Evolutionary conservation across 2,329 filamentous ascomycete species (phyloP).

Genomic region (Colletotrichum horii): DNA sequence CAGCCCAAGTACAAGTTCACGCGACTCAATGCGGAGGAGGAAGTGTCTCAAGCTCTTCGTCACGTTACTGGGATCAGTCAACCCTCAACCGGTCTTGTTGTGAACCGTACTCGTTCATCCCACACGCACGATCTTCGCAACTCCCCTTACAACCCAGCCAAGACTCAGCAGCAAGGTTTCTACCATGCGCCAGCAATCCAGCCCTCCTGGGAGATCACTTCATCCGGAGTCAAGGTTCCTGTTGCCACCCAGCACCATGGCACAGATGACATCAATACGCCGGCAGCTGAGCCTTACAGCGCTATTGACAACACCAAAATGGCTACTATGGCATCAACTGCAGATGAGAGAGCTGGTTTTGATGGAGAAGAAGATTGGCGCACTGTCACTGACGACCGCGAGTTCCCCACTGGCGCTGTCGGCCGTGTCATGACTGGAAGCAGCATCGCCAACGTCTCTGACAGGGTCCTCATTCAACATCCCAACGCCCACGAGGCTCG

Average conservation of each 20-base stretch:
- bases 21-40: constrained; percentile 10
- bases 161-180: neutral
- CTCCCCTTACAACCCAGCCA: neutral
- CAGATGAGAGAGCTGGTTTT: neutral
- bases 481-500: neutral
- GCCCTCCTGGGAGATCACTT: constrained; percentile 4
- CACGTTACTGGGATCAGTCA: constrained; percentile 12
- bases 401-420: neutral
- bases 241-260: neutral
- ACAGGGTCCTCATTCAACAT: neutral
- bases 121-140: neutral
- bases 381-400: constrained; percentile 19
- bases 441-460: constrained; percentile 23
- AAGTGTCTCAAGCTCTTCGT: constrained; percentile 19
- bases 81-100: constrained; percentile 17
- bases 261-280: neutral
- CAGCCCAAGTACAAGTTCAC: neutral
- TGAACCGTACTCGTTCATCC: neutral
- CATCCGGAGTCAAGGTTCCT: constrained; percentile 13
- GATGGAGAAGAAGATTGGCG: constrained; percentile 21
- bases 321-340: neutral
- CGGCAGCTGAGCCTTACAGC: neutral
- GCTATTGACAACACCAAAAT: neutral
- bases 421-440: constrained; percentile 21
- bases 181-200: constrained; percentile 21